Conservation (phyloP, 2,329 filamentous ascomycete species). For the Colletotrichum costaricense region DNA sequence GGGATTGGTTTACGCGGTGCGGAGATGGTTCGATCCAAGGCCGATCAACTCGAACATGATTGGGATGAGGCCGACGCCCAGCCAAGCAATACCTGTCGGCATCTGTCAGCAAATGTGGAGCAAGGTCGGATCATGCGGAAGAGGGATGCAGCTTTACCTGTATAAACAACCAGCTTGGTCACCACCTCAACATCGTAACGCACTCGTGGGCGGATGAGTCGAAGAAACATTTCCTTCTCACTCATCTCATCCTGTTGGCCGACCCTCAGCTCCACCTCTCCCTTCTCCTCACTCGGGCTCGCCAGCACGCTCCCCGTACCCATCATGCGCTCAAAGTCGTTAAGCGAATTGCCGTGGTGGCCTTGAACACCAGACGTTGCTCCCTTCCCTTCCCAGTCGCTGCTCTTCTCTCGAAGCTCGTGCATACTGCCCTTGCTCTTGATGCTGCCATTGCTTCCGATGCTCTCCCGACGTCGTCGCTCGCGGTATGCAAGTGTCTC, state of each 20-base stretch:
- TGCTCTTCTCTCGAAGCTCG: slow-evolving; percentile 53
- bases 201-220: slow-evolving; percentile 86
- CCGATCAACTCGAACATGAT: slow-evolving; percentile 75
- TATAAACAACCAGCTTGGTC: slow-evolving; percentile 95
- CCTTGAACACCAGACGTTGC: slow-evolving; percentile 59
- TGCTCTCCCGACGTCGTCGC: slow-evolving; percentile 65
- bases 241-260: slow-evolving; percentile 65
- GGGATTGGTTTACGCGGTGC: slow-evolving; percentile 26
- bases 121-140: slow-evolving; percentile 15
- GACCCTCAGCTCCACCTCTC: slow-evolving; percentile 48
- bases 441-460: slow-evolving; percentile 62
- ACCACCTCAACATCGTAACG: slow-evolving; percentile 99
- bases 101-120: slow-evolving; percentile 27
- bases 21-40: slow-evolving; percentile 56
- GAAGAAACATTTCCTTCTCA: slow-evolving; percentile 85
- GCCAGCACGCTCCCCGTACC: slow-evolving; percentile 68
- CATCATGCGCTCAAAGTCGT: slow-evolving; percentile 80
- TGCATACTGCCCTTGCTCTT: slow-evolving; percentile 56
- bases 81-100: slow-evolving; percentile 79
- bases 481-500: slow-evolving; percentile 94
- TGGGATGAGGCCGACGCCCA: slow-evolving; percentile 81
- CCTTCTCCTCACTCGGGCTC: slow-evolving; percentile 44
- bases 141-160: slow-evolving; percentile 67
- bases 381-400: slow-evolving; percentile 50
- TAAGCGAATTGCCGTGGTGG: slow-evolving; percentile 54